phyloP scores from a whole-genome alignment of 208 protist genomes.

The Trichomonas gallinae region DNA sequence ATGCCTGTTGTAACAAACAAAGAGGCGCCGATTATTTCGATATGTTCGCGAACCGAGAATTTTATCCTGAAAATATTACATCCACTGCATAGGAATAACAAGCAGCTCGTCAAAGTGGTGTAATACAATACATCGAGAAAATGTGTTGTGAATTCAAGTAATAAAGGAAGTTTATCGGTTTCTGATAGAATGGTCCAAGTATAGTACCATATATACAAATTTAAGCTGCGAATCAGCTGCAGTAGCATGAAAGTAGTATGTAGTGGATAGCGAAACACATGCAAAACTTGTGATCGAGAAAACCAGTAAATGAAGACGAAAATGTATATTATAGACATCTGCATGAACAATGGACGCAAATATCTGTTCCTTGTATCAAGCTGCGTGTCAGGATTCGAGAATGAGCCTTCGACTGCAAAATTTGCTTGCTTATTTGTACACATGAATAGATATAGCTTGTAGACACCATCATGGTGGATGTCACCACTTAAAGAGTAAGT shows the following conservation, averaged over 20 bases:
- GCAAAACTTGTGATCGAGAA: background rate
- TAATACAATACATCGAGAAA: background rate
- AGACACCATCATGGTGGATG: background rate
- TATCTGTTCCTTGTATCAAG: background rate
- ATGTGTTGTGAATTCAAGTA: background rate
- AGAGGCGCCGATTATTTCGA: background rate
- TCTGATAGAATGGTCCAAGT: background rate
- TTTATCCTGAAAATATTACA: background rate
- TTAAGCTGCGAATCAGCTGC: background rate
- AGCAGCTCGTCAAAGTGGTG: background rate
- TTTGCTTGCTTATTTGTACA: background rate
- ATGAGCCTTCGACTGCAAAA: background rate
- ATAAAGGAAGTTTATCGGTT: background rate
- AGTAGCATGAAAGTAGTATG: background rate
- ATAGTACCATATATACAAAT: background rate
- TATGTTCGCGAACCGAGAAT: background rate
- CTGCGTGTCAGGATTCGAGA: background rate
- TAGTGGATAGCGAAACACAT: background rate
- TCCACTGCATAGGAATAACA: background rate
- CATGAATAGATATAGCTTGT: background rate
- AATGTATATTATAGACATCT: background rate
- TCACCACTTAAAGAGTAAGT: background rate
- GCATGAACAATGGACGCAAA: background rate
- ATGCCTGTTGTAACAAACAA: background rate
- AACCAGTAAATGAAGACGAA: background rate